These are phyloP conservation scores for Sordaria brevicollis DNA, from an alignment of 495 filamentous ascomycete species.

Conservation along the genomic window DNA sequence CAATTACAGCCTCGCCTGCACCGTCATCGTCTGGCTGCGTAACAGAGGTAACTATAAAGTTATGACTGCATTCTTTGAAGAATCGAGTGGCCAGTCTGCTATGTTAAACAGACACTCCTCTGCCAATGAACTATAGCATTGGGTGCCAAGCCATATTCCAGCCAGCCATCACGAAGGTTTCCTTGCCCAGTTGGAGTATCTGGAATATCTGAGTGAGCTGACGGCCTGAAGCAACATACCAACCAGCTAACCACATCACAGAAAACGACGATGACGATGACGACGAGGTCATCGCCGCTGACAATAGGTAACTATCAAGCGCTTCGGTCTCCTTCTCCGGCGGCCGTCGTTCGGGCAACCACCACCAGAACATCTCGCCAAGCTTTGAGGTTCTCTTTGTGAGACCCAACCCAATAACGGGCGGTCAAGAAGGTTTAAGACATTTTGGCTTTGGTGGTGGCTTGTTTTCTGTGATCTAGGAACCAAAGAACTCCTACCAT, in stretches of 20 bases:
- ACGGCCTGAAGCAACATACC: background rate
- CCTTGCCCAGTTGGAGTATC: background rate
- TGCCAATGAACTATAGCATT: background rate
- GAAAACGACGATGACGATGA: background rate
- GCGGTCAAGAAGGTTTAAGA: background rate
- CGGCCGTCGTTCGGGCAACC: background rate
- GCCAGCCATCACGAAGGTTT: background rate
- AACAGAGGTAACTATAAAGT: background rate
- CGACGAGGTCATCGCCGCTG: too few species aligned
- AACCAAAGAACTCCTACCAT: too few species aligned
- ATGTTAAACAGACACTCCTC: background rate
- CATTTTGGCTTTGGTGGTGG: background rate
- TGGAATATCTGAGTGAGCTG: background rate
- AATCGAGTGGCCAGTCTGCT: background rate
- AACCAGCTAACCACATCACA: background rate
- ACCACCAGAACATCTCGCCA: background rate
- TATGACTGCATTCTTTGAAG: background rate
- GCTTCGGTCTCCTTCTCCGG: background rate
- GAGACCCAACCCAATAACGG: background rate
- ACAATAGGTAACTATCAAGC: background rate
- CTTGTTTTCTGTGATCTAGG: background rate
- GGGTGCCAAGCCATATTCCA: background rate
- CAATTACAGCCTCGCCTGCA: background rate
- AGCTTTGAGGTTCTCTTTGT: background rate
- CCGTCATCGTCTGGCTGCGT: background rate